These are phyloP conservation scores for Penicillium decumbens DNA, from an alignment of 2,329 filamentous ascomycete genomes.

Conservation along the genomic window DNA sequence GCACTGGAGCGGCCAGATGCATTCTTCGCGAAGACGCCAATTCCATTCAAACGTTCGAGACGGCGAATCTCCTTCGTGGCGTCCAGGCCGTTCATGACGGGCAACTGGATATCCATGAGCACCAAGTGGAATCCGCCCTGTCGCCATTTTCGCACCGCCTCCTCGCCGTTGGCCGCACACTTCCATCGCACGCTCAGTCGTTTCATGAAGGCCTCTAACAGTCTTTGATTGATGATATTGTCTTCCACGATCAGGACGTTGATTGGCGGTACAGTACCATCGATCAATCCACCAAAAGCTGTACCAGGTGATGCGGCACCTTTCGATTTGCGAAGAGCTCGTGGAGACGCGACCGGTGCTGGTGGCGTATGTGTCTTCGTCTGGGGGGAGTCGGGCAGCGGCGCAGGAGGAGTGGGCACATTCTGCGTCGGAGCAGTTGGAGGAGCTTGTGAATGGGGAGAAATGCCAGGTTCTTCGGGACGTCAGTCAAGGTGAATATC, in stretches of 20 bases:
- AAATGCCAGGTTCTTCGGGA: constrained; percentile 24
- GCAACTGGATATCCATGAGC: constrained; percentile 96
- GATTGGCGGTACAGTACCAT: constrained; percentile 84
- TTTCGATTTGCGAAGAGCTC: constrained; percentile 38
- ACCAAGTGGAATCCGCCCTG: constrained; percentile 91
- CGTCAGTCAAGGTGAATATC: constrained; percentile 5
- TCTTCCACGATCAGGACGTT: constrained; percentile 98
- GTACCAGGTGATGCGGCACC: constrained; percentile 30
- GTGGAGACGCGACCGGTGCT: constrained; percentile 47
- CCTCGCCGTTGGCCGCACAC: constrained; percentile 91
- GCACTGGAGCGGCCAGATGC: constrained; percentile 51
- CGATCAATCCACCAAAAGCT: constrained; percentile 61
- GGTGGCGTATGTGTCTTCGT: constrained; percentile 34
- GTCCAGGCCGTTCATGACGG: constrained; percentile 91
- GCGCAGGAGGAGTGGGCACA: constrained; percentile 33
- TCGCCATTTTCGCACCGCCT: constrained; percentile 91
- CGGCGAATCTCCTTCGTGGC: constrained; percentile 92
- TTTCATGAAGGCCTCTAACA: constrained; percentile 94
- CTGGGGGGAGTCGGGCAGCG: constrained; percentile 37
- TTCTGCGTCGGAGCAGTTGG: constrained; percentile 24
- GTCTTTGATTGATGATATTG: constrained; percentile 93
- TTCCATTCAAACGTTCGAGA: constrained; percentile 82
- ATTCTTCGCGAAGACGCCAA: constrained; percentile 79
- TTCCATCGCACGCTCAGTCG: constrained; percentile 92
- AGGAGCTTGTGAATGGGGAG: constrained; percentile 26